A percentile compares a stretch with the other conserved stretches of the same genome.
phyloP scores from a whole-genome alignment of 2,329 filamentous ascomycete species.

The Pseudohalonectria lignicola region DNA sequence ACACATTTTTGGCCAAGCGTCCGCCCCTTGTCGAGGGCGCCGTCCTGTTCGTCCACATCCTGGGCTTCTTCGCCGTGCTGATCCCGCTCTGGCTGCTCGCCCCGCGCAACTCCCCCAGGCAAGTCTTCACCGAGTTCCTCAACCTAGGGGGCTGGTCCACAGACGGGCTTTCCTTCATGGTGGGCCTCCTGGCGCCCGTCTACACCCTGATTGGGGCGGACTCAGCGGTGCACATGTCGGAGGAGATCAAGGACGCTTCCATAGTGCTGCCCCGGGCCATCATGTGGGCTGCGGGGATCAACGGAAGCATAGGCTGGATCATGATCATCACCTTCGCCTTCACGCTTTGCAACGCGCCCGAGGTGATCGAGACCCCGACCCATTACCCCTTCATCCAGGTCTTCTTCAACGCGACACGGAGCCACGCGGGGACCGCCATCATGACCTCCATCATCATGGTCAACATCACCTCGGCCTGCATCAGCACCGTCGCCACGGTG shows the following conservation, averaged over 20 bases:
- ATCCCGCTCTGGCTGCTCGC: conserved; percentile 15
- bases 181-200: conserved; percentile 30
- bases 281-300: conserved; percentile 19
- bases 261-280: conserved; percentile 23
- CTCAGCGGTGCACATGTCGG: conserved; percentile 22
- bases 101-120: conserved; percentile 8
- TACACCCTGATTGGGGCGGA: conserved; percentile 23
- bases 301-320: conserved; percentile 23
- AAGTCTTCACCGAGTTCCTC: conserved; percentile 32
- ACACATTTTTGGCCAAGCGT: conserved; percentile 30
- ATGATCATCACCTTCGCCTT: conserved; percentile 26
- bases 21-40: conserved; percentile 39
- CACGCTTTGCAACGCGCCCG: conserved; percentile 19
- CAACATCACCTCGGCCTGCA: conserved; percentile 34
- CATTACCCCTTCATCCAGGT: conserved; percentile 49
- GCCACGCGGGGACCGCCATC: conserved; percentile 32
- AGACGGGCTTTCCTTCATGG: conserved; percentile 31
- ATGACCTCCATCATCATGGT: conserved; percentile 39
- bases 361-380: conserved; percentile 22
- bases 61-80: conserved; percentile 15
- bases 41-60: conserved; percentile 33
- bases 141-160: conserved; percentile 36
- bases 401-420: conserved; percentile 38
- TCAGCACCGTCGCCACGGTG: conserved; percentile 44
- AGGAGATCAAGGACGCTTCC: conserved; percentile 25